Percentiles rank a stretch among this genome's conserved stretches.
Evolutionary conservation across 306 rosid species (phyloP).

Genomic region (Sicyos edulis): DNA sequence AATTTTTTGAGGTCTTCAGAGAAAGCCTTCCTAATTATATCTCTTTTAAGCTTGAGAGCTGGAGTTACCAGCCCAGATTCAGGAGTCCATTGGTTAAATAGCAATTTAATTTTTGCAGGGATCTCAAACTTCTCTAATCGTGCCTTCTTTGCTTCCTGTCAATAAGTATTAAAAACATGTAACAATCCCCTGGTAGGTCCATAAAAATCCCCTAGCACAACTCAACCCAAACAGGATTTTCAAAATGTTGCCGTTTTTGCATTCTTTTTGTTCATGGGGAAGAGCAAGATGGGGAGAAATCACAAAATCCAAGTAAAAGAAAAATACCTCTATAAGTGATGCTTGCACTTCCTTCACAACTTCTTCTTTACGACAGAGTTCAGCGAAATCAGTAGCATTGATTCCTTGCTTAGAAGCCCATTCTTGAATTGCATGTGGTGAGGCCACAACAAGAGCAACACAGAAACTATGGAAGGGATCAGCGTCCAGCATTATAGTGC

Average conservation of each 20-base stretch:
- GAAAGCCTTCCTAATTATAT: constrained; percentile 57
- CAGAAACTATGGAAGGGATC: constrained; percentile 81
- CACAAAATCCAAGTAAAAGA: not conserved
- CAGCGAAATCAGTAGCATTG: constrained; percentile 44
- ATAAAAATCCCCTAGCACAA: no score
- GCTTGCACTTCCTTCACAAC: constrained; percentile 54
- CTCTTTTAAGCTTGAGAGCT: constrained; percentile 94
- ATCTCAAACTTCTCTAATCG: constrained; percentile 77
- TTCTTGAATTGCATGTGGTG: constrained; percentile 50
- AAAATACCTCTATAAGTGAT: constrained; percentile 63
- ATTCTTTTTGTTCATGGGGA: not conserved
- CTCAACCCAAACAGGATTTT: not conserved
- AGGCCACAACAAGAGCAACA: constrained; percentile 82
- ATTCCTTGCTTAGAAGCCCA: constrained; percentile 81
- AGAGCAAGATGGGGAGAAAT: not conserved
- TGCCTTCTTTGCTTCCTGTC: constrained; percentile 77
- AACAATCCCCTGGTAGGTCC: no score
- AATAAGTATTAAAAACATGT: not conserved
- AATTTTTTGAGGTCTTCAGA: constrained; percentile 54
- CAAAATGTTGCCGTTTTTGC: not conserved
- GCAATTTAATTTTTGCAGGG: constrained; percentile 67
- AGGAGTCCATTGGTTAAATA: constrained; percentile 74
- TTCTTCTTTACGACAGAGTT: constrained; percentile 65
- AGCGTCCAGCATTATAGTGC: constrained; percentile 77
- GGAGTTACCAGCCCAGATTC: constrained; percentile 86